Conservation (phyloP, 1,284 basidiomycete species). For the Bondarzewia mesenterica region DNA sequence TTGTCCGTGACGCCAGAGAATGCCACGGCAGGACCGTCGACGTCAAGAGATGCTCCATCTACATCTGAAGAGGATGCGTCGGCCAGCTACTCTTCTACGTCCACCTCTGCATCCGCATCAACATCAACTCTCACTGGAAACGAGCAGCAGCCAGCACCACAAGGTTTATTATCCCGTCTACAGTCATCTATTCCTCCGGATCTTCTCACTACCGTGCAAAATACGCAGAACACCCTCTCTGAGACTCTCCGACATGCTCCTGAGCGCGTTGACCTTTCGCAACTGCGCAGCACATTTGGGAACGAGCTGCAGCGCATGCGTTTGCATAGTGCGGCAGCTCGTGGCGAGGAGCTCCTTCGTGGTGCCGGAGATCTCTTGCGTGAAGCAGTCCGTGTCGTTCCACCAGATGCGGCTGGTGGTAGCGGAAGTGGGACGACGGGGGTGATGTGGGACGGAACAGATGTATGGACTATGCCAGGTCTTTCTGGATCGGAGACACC, state of each 20-base stretch:
- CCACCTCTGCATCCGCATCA: conserved; percentile 20
- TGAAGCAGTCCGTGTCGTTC: conserved; percentile 85
- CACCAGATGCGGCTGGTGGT: conserved; percentile 43
- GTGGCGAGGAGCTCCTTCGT: conserved; percentile 62
- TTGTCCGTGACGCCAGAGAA: conserved; percentile 4
- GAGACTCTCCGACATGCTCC: conserved; percentile 57
- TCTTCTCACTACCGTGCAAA: conserved; percentile 61
- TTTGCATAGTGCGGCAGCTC: conserved; percentile 41
- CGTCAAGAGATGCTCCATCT: background rate
- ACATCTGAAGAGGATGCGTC: conserved; percentile 3
- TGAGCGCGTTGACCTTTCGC: conserved; percentile 56
- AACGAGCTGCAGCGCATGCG: conserved; percentile 50
- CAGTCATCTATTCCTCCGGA: conserved; percentile 67
- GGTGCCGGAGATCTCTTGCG: conserved; percentile 70
- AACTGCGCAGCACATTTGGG: conserved; percentile 45
- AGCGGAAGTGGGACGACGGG: background rate
- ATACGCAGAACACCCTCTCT: conserved; percentile 53
- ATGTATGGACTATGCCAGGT: conserved; percentile 67
- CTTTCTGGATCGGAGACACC: conserved; percentile 20
- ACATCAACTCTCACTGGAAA: conserved; percentile 17
- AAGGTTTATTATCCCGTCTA: conserved; percentile 57
- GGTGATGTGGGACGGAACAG: conserved; percentile 74
- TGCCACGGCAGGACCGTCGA: background rate
- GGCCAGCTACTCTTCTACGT: conserved; percentile 11
- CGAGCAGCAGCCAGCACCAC: conserved; percentile 19